Base-by-base conservation (phyloP, 148 eudicot genomes). In the Cornus kousa region DNA sequence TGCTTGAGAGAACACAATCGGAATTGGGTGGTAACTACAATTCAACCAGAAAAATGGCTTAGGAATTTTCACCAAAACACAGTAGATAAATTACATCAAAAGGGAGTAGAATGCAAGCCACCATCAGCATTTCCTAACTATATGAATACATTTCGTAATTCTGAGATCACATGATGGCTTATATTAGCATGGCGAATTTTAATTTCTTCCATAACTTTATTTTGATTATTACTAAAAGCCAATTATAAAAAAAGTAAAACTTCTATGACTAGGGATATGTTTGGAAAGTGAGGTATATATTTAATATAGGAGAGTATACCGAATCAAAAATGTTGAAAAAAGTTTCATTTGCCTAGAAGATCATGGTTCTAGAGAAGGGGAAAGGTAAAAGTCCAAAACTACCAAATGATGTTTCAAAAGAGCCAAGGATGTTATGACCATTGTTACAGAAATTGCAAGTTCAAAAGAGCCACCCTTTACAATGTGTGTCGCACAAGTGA, bases 21-120 rank as follows among this genome's bases (percentile, higher is more conserved):
- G 99, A 79, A 96, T 86, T 5, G 99, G 99, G 74, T 96, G 99
- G 86, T 96, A 96, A 81, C 99, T 96, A 90, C 84, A 85, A 81
- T 50, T 79, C 62, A 81, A 70, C 35, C 84, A 81, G 23, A 68
- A 50, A 60, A 9, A 24, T 57, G 24, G 28, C 23, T 79, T 66
- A 66, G 71, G 48, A 43, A 2, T 31, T 40, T 35, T 62, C 22
- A 68, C 70, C 70, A 71, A n/a, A n/a, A 74, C 7, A 71, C 72
- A 48, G 22, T 64, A 46, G 66, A 46, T 13, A 70, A 23, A 17
- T 12, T 43, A 43, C 9, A 70, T 70, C 28, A 22, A 22, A 24
- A 43, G 57, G 71, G 28, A 55, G 19, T 14, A 13, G 4, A 53
- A 53, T 4, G 59, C 59, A 53, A 53, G 17, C 59, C 59, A 53